Conservation (phyloP, 768 basidiomycete species). For the Rhizopogon salebrosus region DNA sequence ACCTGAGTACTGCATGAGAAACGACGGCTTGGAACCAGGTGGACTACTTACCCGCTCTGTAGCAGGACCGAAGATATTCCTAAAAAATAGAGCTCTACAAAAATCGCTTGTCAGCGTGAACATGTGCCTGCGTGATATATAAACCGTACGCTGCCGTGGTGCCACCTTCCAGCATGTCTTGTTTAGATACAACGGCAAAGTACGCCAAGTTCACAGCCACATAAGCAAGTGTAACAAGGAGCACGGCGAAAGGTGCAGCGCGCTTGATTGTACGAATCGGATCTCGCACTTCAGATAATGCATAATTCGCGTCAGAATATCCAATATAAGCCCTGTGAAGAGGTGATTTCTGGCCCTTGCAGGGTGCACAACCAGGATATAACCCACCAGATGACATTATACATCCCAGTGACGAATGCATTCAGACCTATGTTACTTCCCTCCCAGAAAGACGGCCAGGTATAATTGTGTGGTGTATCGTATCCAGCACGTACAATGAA, state of each 20-base stretch:
- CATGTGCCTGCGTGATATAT: neutral
- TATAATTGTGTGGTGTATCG: conserved; percentile 50
- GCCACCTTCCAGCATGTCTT: conserved; percentile 59
- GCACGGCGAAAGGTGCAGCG: conserved; percentile 64
- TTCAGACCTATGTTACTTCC: conserved; percentile 52
- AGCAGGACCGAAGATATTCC: conserved; percentile 60
- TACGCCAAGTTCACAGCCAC: conserved; percentile 67
- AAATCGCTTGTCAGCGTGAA: neutral
- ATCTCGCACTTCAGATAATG: conserved; percentile 63
- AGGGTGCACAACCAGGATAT: neutral
- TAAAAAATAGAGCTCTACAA: conserved; percentile 63
- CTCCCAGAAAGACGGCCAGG: conserved; percentile 59
- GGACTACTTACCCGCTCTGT: conserved; percentile 47
- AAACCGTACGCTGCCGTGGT: conserved; percentile 60
- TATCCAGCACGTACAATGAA: conserved; percentile 47
- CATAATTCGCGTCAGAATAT: conserved; percentile 73
- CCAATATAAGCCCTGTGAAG: conserved; percentile 60
- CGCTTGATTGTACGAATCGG: conserved; percentile 67
- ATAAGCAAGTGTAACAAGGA: conserved; percentile 53
- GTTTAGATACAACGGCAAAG: conserved; percentile 67
- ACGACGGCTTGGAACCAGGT: neutral
- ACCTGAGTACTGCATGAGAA: conserved; percentile 29
- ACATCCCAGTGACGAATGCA: conserved; percentile 58
- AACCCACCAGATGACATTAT: conserved; percentile 64
- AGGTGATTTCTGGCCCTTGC: neutral